Conservation (phyloP, 768 basidiomycete species). For the Suillus hirtellus region DNA sequence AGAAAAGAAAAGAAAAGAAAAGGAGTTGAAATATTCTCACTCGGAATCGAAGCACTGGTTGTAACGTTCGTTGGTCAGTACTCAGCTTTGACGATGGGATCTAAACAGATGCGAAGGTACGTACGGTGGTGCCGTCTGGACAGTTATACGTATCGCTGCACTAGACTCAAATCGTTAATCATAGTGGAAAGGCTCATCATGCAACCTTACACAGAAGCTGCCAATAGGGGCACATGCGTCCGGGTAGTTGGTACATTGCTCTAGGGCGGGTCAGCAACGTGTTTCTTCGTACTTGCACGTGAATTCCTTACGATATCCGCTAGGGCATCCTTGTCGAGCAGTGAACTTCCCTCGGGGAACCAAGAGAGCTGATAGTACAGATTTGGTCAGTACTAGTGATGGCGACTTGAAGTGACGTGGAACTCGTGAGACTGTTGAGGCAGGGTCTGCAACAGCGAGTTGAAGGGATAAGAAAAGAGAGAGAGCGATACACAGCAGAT, state of each 20-base stretch:
- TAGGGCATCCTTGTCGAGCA: slow-evolving; percentile 1
- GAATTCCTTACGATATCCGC: neutral
- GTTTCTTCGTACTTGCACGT: neutral
- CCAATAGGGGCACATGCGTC: slow-evolving; percentile 19
- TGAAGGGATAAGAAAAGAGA: slow-evolving; percentile 1
- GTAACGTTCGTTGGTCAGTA: slow-evolving; percentile 4
- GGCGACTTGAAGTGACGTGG: neutral
- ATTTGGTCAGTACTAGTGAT: neutral
- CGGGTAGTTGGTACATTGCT: slow-evolving; percentile 20
- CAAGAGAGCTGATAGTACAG: neutral
- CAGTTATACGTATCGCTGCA: slow-evolving; percentile 15
- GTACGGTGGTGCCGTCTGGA: slow-evolving; percentile 18
- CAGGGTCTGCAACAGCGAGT: neutral
- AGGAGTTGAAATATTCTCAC: neutral
- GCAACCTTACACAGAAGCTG: slow-evolving; percentile 21
- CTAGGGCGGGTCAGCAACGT: neutral
- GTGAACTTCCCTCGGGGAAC: neutral
- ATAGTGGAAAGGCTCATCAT: no score
- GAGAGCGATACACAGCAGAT: neutral
- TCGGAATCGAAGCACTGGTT: slow-evolving; percentile 14
- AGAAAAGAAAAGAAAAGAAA: neutral
- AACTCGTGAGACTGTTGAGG: neutral
- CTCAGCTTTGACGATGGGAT: neutral
- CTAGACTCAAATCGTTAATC: slow-evolving; percentile 11
- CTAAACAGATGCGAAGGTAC: slow-evolving; percentile 1